A percentile compares a stretch with the other conserved stretches of the same genome.
phyloP scores from a whole-genome alignment of 2,329 filamentous ascomycete species.

The Periglandula ipomoeae region DNA sequence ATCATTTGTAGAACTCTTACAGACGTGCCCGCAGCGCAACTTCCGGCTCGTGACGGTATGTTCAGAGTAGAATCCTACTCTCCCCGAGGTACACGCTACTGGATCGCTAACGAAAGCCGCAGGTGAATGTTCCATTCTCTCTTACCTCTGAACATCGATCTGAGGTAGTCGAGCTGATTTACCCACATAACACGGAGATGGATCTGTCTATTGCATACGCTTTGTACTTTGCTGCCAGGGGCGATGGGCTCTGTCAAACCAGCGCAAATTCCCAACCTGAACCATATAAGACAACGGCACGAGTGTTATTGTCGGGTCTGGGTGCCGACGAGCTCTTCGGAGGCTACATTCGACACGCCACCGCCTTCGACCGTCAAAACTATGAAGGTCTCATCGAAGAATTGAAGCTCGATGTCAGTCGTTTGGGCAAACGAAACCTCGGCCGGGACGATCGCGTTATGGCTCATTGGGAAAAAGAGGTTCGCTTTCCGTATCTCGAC shows the following conservation, averaged over 20 bases:
- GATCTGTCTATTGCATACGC: conserved; percentile 90
- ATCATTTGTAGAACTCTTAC: conserved; percentile 65
- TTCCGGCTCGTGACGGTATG: conserved; percentile 77
- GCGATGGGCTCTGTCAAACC: conserved; percentile 42
- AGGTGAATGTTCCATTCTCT: conserved; percentile 73
- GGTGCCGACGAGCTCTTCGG: conserved; percentile 96
- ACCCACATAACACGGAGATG: conserved; percentile 97
- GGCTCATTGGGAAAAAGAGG: conserved; percentile 80
- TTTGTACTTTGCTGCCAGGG: conserved; percentile 88
- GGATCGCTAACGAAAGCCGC: background rate
- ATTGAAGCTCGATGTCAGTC: conserved; percentile 72
- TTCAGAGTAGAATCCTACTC: background rate
- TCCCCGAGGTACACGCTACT: too few species aligned
- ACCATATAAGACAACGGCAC: conserved; percentile 59
- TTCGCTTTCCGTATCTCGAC: conserved; percentile 83
- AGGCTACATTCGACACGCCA: conserved; percentile 77
- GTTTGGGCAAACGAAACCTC: conserved; percentile 87
- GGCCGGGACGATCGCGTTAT: conserved; percentile 90
- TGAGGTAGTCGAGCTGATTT: conserved; percentile 67
- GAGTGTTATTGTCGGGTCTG: conserved; percentile 82
- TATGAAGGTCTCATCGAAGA: conserved; percentile 69
- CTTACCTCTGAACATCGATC: conserved; percentile 62
- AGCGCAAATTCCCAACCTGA: conserved; percentile 15
- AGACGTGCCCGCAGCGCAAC: conserved; percentile 55
- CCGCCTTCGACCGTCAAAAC: conserved; percentile 61